These are phyloP conservation scores for Aurinia saxatilis DNA, from an alignment of 345 rosid genomes.

Conservation along the genomic window DNA sequence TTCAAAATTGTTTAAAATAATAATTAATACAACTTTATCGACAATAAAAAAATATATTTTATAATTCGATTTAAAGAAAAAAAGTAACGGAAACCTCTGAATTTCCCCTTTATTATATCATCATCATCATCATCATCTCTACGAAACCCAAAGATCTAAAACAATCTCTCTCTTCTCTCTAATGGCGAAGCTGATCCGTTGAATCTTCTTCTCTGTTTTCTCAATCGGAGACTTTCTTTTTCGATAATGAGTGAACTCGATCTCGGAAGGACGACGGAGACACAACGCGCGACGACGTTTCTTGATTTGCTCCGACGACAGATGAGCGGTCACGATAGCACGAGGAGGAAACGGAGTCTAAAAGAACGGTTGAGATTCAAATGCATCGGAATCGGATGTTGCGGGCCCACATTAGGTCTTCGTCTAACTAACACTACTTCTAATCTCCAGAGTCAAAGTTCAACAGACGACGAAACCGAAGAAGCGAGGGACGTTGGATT, in stretches of 20 bases:
- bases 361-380: constrained; percentile 62
- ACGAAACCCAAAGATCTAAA: constrained; percentile 1
- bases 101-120: constrained; percentile 11
- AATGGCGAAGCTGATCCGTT: constrained; percentile 1
- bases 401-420: constrained; percentile 58
- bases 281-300: constrained; percentile 37
- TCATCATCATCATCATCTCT: constrained; percentile 1
- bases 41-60: not conserved
- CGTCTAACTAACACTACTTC: constrained; percentile 24
- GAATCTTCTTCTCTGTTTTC: not conserved
- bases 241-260: constrained; percentile 43
- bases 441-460: constrained; percentile 22
- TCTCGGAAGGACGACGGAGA: constrained; percentile 23
- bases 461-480: constrained; percentile 8
- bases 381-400: constrained; percentile 57
- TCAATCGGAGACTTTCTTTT: not conserved
- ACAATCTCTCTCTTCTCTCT: constrained; percentile 5
- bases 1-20: not conserved
- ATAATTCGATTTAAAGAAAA: not conserved
- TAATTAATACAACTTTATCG: constrained; percentile 7
- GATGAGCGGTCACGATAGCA: constrained; percentile 46
- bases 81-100: not conserved
- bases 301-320: constrained; percentile 43
- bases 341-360: constrained; percentile 39
- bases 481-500: no score